Base-by-base conservation (phyloP, 2,329 filamentous ascomycete genomes). In the Parascedosporium putredinis region DNA sequence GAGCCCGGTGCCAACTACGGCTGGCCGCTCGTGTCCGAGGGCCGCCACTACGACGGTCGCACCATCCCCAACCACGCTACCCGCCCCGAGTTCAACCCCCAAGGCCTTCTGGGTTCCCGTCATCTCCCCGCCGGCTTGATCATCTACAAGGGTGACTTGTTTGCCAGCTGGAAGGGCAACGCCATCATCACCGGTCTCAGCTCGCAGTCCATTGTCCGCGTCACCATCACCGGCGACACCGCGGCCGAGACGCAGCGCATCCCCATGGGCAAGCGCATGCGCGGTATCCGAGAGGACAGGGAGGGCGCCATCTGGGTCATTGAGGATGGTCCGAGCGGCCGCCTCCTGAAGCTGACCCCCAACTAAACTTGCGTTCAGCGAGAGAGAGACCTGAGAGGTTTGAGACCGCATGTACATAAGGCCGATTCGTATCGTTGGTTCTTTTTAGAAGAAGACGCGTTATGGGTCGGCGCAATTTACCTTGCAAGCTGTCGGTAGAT, bases 141-240 rank as follows among this genome's bases (percentile, higher is more conserved):
- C 54, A 60, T 63, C 56, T 64, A 64, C 58, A 64, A 63, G 55
- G 62, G 62, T 51, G 45, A 55, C 54, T 56, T 64, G 53, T 64
- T 64, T 46, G 38, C 60, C 54, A 54, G 49, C 53, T 64, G 60
- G 60, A 63, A 52, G 56, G 61, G 61, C 56, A 62, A 63, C 48
- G 60, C 59, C 50, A 56, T 64, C 53, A 63, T 64, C 56, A 56
- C 53, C 50, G 56, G 56, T 46, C 60, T 63, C 53, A 55, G 55
- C 52, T 52, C 60, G 3, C 57, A 58, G 45, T 47, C 46, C 6
- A 50, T 64, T 12, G 62, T 64, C 46, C 59, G 62, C 52, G 62
- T 56, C 51, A 56, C 56, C 51, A 62, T 64, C 52, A 56, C 56
- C 12, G 60, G 58, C 12, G 58, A 62, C 54, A 59, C 61, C 52